Percentiles rank a stretch among this genome's conserved stretches.
These are phyloP conservation scores for Cyberlindnera meyerae DNA, from an alignment of 805 yeast species.

Conservation along the genomic window DNA sequence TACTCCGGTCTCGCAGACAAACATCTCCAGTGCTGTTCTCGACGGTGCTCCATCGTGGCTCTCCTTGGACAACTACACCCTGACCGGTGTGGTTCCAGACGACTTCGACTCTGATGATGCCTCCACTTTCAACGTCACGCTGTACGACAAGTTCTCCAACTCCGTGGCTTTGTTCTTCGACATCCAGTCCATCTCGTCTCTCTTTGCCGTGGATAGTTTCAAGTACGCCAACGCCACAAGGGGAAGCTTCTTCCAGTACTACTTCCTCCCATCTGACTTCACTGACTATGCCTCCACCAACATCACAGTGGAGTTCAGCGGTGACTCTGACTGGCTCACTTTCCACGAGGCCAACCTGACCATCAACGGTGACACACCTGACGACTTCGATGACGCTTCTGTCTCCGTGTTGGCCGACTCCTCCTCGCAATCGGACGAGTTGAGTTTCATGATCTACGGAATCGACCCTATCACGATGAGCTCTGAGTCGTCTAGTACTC, in stretches of 20 bases:
- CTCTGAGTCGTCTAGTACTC: conserved; percentile 17
- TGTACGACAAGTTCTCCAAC: conserved; percentile 58
- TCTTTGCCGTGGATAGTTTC: conserved; percentile 51
- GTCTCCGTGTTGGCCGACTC: conserved; percentile 39
- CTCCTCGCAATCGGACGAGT: conserved; percentile 32
- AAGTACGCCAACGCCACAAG: conserved; percentile 64
- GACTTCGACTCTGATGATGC: conserved; percentile 31
- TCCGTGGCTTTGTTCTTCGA: conserved; percentile 53
- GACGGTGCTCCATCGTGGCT: conserved; percentile 60
- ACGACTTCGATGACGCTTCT: conserved; percentile 35
- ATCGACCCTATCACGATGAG: conserved; percentile 29
- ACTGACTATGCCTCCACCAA: conserved; percentile 47
- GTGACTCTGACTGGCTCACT: conserved; percentile 55
- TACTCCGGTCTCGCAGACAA: conserved; percentile 36
- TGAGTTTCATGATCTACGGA: conserved; percentile 51
- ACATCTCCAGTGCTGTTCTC: conserved; percentile 51
- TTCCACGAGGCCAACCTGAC: conserved; percentile 59
- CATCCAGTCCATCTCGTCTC: conserved; percentile 45
- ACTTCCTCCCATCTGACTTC: conserved; percentile 50
- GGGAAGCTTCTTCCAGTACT: conserved; percentile 54
- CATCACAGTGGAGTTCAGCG: conserved; percentile 39
- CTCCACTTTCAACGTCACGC: conserved; percentile 44
- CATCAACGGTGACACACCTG: conserved; percentile 63
- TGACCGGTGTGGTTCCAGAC: conserved; percentile 56
- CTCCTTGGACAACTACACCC: conserved; percentile 36